Percentiles rank a stretch among this genome's conserved stretches.
Conservation (phyloP, 1,139 yeast genomes). For the Yamadazyma conglobata region DNA sequence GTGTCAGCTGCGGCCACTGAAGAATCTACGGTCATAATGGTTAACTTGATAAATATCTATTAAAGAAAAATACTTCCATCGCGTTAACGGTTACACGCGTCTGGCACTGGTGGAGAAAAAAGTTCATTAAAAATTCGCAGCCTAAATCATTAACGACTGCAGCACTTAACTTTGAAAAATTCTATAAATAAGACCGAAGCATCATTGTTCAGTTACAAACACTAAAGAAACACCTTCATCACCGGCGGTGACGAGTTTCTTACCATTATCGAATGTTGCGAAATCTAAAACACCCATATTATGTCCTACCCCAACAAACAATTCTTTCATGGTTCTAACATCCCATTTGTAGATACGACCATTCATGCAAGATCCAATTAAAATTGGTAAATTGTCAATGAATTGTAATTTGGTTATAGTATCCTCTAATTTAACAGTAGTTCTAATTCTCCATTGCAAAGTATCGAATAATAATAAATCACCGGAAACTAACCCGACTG, state of each 20-base stretch:
- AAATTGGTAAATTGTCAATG: constrained; percentile 49
- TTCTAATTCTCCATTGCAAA: constrained; percentile 82
- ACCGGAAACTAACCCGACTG: constrained; percentile 88
- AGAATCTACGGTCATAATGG: constrained; percentile 2
- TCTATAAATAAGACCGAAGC: not conserved
- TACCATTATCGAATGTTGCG: constrained; percentile 57
- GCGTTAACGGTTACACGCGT: constrained; percentile 5
- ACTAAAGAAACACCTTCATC: constrained; percentile 93
- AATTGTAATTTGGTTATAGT: constrained; percentile 82
- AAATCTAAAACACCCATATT: constrained; percentile 92
- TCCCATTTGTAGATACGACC: constrained; percentile 89
- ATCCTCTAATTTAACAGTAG: constrained; percentile 64
- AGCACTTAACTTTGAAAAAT: not conserved
- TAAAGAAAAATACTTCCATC: constrained; percentile 1
- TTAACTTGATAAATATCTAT: constrained; percentile 1
- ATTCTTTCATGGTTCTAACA: constrained; percentile 73
- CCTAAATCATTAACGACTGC: not conserved
- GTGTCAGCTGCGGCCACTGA: constrained; percentile 1
- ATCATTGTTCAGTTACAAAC: constrained; percentile 25
- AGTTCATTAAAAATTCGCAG: constrained; percentile 1
- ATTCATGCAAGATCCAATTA: constrained; percentile 77
- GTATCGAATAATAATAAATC: constrained; percentile 78
- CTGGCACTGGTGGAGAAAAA: too few species aligned
- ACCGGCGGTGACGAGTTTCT: constrained; percentile 86
- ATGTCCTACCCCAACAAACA: constrained; percentile 85